Conservation (phyloP, 768 basidiomycete genomes). For the Leccinum barrowsii region DNA sequence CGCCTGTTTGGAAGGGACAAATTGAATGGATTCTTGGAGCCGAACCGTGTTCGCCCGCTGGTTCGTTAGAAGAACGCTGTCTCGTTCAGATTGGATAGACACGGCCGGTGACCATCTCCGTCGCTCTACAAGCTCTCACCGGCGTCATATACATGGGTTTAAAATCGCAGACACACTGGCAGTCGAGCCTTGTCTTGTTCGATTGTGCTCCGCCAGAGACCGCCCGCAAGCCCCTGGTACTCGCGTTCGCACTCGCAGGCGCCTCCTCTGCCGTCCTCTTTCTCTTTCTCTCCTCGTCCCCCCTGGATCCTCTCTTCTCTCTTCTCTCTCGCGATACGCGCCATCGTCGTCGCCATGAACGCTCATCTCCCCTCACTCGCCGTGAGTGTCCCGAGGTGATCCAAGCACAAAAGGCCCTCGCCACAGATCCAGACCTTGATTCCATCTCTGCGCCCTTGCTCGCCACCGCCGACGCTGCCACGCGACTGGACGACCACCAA, state of each 20-base stretch:
- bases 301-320: slow-evolving; percentile 59
- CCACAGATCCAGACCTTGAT: background rate
- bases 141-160: slow-evolving; percentile 80
- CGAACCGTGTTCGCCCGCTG: slow-evolving; percentile 50
- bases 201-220: slow-evolving; percentile 14
- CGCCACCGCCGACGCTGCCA: background rate
- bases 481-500: slow-evolving; percentile 5
- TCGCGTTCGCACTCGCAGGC: slow-evolving; percentile 54
- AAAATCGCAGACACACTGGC: slow-evolving; percentile 64
- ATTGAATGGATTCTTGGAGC: slow-evolving; percentile 70
- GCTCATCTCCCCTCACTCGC: slow-evolving; percentile 80
- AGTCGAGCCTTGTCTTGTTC: slow-evolving; percentile 48
- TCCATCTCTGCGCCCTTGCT: slow-evolving; percentile 39
- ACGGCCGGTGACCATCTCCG: slow-evolving; percentile 73
- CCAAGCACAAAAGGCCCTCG: slow-evolving; percentile 28
- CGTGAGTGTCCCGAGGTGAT: slow-evolving; percentile 60
- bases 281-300: slow-evolving; percentile 64
- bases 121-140: slow-evolving; percentile 86
- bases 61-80: slow-evolving; percentile 42
- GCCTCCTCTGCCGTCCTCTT: slow-evolving; percentile 66
- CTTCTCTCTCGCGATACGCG: slow-evolving; percentile 54
- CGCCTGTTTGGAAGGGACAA: slow-evolving; percentile 42
- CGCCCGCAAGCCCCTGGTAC: slow-evolving; percentile 52
- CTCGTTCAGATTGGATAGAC: slow-evolving; percentile 86
- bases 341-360: slow-evolving; percentile 91